A percentile compares a stretch with the other conserved stretches of the same genome.
Evolutionary conservation across 2,329 filamentous ascomycete genomes (phyloP).

Genomic region (Rasamsonia emersonii): DNA sequence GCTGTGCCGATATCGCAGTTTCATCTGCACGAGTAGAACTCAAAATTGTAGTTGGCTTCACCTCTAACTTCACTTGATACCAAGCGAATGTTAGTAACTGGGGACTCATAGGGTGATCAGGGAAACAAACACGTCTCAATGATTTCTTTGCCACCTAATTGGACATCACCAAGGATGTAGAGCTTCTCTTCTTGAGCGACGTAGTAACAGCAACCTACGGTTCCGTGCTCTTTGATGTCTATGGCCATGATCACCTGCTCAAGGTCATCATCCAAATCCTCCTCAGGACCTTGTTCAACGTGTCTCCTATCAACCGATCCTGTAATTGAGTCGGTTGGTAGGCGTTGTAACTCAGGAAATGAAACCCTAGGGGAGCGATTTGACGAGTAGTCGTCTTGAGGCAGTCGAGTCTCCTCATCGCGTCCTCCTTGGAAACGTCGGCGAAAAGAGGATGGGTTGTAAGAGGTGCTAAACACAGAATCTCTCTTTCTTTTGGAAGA

Average conservation of each 20-base stretch:
- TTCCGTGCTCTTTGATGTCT: conserved; percentile 60
- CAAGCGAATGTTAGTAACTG: conserved; percentile 12
- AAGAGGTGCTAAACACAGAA: conserved; percentile 1
- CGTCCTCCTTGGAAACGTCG: conserved; percentile 4
- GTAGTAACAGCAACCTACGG: conserved; percentile 79
- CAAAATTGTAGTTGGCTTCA: conserved; percentile 54
- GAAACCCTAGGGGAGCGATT: background rate
- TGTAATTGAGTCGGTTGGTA: background rate
- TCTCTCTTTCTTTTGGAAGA: conserved; percentile 8
- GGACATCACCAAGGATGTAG: conserved; percentile 68
- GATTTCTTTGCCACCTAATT: conserved; percentile 58
- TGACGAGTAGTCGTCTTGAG: background rate
- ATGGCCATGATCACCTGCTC: conserved; percentile 73
- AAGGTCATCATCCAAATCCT: conserved; percentile 42
- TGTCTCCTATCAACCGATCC: conserved; percentile 16
- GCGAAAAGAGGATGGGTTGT: conserved; percentile 3
- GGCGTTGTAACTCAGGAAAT: background rate
- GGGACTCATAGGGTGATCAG: conserved; percentile 13
- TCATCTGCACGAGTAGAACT: conserved; percentile 50
- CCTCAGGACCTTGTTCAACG: too few species aligned
- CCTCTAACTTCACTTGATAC: conserved; percentile 48
- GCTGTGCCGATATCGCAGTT: conserved; percentile 20
- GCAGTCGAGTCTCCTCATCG: conserved; percentile 1
- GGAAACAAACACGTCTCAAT: conserved; percentile 46
- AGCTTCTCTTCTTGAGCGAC: conserved; percentile 60